Conservation (phyloP, 176 grass and related monocot genomes). For the Zea mays region DNA sequence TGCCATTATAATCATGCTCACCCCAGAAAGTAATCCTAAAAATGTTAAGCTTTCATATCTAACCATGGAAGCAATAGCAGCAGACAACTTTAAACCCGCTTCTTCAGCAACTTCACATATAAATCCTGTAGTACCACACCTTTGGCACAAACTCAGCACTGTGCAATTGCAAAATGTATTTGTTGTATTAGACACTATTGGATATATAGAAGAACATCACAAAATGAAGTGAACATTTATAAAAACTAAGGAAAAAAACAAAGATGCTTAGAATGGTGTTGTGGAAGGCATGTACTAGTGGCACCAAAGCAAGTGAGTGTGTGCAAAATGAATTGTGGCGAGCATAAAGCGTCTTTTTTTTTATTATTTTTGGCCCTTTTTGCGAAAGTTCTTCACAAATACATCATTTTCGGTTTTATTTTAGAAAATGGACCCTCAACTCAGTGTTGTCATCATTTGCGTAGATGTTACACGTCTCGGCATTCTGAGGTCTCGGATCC, state of each 20-base stretch:
- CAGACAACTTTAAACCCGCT: neutral
- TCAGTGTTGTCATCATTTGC: too few species aligned
- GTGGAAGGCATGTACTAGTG: neutral
- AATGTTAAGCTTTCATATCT: neutral
- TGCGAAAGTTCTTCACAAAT: too few species aligned
- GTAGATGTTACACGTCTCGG: too few species aligned
- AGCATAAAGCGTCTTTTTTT: too few species aligned
- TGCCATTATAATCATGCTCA: constrained; percentile 16
- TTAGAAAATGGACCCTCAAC: too few species aligned
- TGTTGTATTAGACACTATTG: neutral
- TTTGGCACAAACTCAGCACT: constrained; percentile 1
- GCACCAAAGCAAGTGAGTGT: neutral
- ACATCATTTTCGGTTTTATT: too few species aligned
- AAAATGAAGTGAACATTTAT: neutral
- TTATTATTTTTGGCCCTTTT: too few species aligned
- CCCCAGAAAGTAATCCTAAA: constrained; percentile 13
- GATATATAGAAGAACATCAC: neutral
- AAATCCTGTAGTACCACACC: constrained; percentile 15
- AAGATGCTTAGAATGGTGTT: neutral
- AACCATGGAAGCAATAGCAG: constrained; percentile 49
- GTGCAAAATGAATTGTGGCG: neutral
- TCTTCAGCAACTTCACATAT: neutral
- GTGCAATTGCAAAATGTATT: constrained; percentile 15
- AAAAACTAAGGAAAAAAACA: neutral
- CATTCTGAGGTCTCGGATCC: too few species aligned